Conservation (phyloP, 176 grass and related monocot genomes). For the Eleusine coracana region DNA sequence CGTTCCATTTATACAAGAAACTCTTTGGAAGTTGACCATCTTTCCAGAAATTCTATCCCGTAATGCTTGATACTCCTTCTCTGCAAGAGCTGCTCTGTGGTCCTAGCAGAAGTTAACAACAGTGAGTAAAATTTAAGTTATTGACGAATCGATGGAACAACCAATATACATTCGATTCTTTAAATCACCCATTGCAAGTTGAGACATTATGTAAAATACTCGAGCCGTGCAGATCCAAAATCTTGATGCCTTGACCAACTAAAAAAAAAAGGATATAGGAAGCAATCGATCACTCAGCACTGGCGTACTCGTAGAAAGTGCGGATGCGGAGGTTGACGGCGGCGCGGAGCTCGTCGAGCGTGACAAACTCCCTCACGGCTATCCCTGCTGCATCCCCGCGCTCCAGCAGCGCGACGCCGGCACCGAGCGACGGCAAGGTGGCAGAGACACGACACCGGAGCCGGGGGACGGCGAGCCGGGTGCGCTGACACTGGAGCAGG, state of each 20-base stretch:
- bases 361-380: conserved; percentile 62
- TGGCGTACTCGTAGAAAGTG: conserved; percentile 84
- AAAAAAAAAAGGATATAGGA: not conserved
- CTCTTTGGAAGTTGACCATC: conserved; percentile 79
- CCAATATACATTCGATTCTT: not conserved
- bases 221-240: not conserved
- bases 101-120: conserved; percentile 70
- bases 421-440: not conserved
- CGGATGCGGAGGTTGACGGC: conserved; percentile 66
- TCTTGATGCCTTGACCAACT: not conserved
- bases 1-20: conserved; percentile 85
- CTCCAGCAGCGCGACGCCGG: conserved; percentile 21
- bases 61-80: conserved; percentile 80
- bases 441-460: conserved; percentile 6
- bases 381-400: conserved; percentile 20
- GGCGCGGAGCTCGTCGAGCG: conserved; percentile 62
- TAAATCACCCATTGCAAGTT: not conserved
- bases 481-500: not conserved
- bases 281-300: conserved; percentile 59
- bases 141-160: conserved; percentile 18
- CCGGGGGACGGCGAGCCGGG: conserved; percentile 1
- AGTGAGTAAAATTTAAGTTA: conserved; percentile 36
- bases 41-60: conserved; percentile 77
- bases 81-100: conserved; percentile 58
- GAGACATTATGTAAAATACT: not conserved